Conservation (phyloP, 1,139 yeast species). For the Hanseniaspora sp. region DNA sequence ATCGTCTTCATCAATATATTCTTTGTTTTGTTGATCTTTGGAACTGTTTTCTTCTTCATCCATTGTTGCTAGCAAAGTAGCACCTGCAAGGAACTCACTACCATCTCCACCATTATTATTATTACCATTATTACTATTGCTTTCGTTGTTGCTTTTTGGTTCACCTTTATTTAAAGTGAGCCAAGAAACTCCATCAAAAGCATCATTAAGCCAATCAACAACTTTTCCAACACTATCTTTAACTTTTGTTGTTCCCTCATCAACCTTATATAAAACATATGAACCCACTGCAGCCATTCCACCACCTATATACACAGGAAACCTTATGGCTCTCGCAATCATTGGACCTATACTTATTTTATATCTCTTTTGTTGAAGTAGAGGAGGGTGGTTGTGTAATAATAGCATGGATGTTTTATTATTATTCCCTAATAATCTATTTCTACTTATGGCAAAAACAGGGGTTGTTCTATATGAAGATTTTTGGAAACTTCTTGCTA, state of each 20-base stretch:
- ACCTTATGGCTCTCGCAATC: constrained; percentile 45
- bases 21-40: constrained; percentile 26
- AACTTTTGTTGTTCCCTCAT: constrained; percentile 68
- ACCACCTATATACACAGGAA: constrained; percentile 79
- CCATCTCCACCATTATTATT: constrained; percentile 26
- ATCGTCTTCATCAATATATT: constrained; percentile 32
- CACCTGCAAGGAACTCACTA: constrained; percentile 30
- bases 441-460: constrained; percentile 6
- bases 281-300: constrained; percentile 92
- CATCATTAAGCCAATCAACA: constrained; percentile 38
- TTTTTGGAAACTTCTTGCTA: constrained; percentile 10
- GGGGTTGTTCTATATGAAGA: constrained; percentile 10
- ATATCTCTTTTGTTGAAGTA: not conserved
- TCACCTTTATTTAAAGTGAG: constrained; percentile 25
- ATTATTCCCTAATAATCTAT: not conserved
- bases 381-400: constrained; percentile 19
- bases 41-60: constrained; percentile 29
- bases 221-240: constrained; percentile 47
- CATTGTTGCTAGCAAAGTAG: constrained; percentile 32
- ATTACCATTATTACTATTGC: constrained; percentile 27
- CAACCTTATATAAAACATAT: constrained; percentile 80
- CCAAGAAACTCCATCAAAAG: constrained; percentile 32
- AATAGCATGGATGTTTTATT: not conserved
- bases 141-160: constrained; percentile 25
- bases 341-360: constrained; percentile 20